Percentiles rank a stretch among this genome's conserved stretches.
These are phyloP conservation scores for Xylaria cubensis DNA, from an alignment of 495 filamentous ascomycete species.

Conservation along the genomic window DNA sequence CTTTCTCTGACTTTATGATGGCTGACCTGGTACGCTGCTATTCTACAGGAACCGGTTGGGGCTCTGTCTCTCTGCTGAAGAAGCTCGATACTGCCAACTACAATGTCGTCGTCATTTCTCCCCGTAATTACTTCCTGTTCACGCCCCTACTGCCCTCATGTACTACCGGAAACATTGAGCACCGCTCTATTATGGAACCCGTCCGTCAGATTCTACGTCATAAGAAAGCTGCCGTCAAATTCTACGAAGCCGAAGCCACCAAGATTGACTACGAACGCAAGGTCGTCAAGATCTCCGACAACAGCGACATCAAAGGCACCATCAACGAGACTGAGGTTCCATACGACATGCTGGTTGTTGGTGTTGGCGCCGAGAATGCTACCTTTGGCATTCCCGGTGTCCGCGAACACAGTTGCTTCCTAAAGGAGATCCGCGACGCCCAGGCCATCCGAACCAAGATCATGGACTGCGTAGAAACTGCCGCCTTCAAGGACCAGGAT, in stretches of 20 bases:
- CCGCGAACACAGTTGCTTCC: constrained; percentile 92
- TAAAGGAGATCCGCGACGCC: constrained; percentile 96
- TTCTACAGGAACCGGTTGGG: constrained; percentile 87
- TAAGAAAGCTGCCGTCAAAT: constrained; percentile 90
- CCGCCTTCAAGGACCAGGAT: constrained; percentile 97
- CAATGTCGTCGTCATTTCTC: constrained; percentile 95
- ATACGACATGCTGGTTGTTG: constrained; percentile 97
- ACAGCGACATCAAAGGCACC: constrained; percentile 90
- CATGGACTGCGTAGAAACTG: constrained; percentile 99
- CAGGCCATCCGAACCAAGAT: constrained; percentile 96
- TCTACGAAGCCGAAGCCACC: constrained; percentile 97
- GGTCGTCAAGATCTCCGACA: constrained; percentile 85
- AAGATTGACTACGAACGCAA: constrained; percentile 95
- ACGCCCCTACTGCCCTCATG: constrained; percentile 96
- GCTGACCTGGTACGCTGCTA: background rate
- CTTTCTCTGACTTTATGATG: constrained; percentile 19
- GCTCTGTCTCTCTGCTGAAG: constrained; percentile 94
- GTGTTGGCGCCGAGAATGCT: constrained; percentile 96
- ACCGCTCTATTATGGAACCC: constrained; percentile 99
- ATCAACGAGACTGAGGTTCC: constrained; percentile 84
- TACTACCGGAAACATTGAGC: constrained; percentile 96
- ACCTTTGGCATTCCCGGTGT: constrained; percentile 98
- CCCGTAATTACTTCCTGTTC: constrained; percentile 99
- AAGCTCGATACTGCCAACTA: constrained; percentile 98
- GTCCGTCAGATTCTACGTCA: constrained; percentile 91